These are phyloP conservation scores for Globisporangium solare DNA, from an alignment of 352 stramenopile genomes.

Conservation along the genomic window DNA sequence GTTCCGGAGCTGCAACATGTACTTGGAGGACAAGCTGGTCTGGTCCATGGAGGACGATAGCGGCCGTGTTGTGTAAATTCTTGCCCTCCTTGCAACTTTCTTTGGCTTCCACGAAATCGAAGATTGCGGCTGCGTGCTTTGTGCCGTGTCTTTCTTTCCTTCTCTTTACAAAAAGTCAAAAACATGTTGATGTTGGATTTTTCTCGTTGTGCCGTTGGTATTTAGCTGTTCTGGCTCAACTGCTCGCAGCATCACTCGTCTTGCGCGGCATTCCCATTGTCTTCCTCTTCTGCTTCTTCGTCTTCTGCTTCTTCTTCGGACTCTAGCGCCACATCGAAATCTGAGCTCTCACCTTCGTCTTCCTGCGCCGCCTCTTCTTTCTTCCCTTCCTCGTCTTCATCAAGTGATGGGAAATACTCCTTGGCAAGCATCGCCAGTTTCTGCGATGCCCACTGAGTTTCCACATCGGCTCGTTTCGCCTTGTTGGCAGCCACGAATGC, in stretches of 20 bases:
- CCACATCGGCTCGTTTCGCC: constrained; percentile 41
- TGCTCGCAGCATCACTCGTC: background rate
- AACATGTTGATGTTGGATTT: background rate
- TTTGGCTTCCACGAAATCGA: too few species aligned
- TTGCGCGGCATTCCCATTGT: constrained; percentile 11
- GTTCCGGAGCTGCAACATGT: constrained; percentile 85
- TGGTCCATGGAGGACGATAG: constrained; percentile 31
- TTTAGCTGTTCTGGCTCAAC: constrained; percentile 3
- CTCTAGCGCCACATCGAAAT: constrained; percentile 33
- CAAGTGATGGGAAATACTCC: constrained; percentile 54
- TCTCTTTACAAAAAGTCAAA: constrained; percentile 1
- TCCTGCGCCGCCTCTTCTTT: constrained; percentile 10
- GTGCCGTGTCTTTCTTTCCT: constrained; percentile 16
- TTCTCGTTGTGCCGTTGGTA: constrained; percentile 1
- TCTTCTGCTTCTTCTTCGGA: constrained; percentile 8
- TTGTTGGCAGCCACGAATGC: constrained; percentile 62
- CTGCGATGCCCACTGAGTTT: constrained; percentile 54
- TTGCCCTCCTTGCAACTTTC: background rate
- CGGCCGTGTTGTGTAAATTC: constrained; percentile 24
- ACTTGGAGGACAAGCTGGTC: constrained; percentile 59
- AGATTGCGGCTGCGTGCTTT: constrained; percentile 3
- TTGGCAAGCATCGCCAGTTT: constrained; percentile 52
- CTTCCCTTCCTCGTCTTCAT: constrained; percentile 21
- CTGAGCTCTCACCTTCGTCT: constrained; percentile 22
- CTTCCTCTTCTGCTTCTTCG: constrained; percentile 12